phyloP scores from a whole-genome alignment of 163 green algal genomes.

The Chlorella variabilis region DNA sequence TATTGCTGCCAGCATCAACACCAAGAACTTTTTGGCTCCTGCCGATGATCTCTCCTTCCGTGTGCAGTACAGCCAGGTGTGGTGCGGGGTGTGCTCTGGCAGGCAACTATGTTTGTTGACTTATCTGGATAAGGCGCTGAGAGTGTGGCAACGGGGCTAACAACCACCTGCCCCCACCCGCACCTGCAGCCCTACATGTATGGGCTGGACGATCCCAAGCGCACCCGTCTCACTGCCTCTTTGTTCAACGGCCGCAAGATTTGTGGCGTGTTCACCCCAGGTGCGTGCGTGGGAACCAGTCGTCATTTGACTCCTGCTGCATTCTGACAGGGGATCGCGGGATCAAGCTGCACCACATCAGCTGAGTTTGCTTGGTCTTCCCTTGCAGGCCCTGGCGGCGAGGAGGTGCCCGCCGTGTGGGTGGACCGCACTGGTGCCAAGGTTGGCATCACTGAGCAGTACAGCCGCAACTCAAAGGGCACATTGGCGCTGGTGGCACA shows the following conservation, averaged over 20 bases:
- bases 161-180: too few relatives aligned
- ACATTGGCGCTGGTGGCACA: slow-evolving; percentile 63
- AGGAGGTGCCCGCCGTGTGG: slow-evolving; percentile 91
- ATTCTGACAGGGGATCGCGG: too few relatives aligned
- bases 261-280: slow-evolving; percentile 88
- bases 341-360: too few relatives aligned
- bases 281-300: slow-evolving; percentile 33
- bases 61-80: slow-evolving; percentile 69
- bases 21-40: slow-evolving; percentile 78
- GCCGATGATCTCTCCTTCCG: slow-evolving; percentile 72
- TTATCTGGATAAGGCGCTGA: too few relatives aligned
- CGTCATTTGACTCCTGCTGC: too few relatives aligned
- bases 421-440: slow-evolving; percentile 93
- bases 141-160: too few relatives aligned
- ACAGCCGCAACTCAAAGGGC: slow-evolving; percentile 60
- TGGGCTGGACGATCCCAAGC: slow-evolving; percentile 62
- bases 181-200: slow-evolving; percentile 66
- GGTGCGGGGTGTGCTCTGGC: not conserved
- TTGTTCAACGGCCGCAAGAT: slow-evolving; percentile 95
- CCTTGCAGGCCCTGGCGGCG: slow-evolving; percentile 62
- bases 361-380: too few relatives aligned
- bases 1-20: slow-evolving; percentile 69
- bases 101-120: too few relatives aligned
- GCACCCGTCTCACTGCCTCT: slow-evolving; percentile 59
- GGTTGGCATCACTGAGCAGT: slow-evolving; percentile 72